phyloP scores from a whole-genome alignment of 495 filamentous ascomycete genomes.

The Hyaloscypha bicolor region DNA sequence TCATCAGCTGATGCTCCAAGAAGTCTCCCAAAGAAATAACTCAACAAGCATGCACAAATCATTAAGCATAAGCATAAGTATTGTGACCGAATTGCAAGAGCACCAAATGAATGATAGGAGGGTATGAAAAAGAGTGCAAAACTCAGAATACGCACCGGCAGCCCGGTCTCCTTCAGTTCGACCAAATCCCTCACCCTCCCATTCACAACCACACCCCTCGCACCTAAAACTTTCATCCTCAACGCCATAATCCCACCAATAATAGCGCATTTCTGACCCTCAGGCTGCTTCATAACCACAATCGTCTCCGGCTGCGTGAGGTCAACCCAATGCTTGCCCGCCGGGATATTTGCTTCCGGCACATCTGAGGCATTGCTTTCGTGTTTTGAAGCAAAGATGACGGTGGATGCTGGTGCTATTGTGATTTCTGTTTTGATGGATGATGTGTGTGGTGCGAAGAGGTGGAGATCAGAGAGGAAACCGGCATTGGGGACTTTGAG shows the following conservation, averaged over 20 bases:
- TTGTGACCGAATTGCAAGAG: background rate
- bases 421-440: conserved; percentile 14
- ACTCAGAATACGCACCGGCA: conserved; percentile 47
- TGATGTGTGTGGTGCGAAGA: conserved; percentile 39
- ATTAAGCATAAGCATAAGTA: background rate
- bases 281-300: conserved; percentile 61
- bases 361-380: conserved; percentile 9
- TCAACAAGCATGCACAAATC: background rate
- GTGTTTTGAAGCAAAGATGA: conserved; percentile 60
- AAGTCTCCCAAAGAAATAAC: background rate
- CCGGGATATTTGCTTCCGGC: conserved; percentile 39
- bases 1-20: background rate
- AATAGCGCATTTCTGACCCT: conserved; percentile 61
- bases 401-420: conserved; percentile 63
- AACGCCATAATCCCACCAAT: conserved; percentile 70
- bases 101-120: background rate
- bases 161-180: conserved; percentile 47
- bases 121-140: background rate
- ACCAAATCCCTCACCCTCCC: conserved; percentile 65
- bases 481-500: conserved; percentile 61
- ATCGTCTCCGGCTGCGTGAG: conserved; percentile 52
- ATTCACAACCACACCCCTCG: conserved; percentile 55
- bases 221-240: conserved; percentile 57
- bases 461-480: conserved; percentile 52
- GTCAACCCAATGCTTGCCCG: conserved; percentile 63